Percentiles rank a stretch among this genome's conserved stretches.
Conservation (phyloP, 345 rosid species). For the Carallia brachiata region DNA sequence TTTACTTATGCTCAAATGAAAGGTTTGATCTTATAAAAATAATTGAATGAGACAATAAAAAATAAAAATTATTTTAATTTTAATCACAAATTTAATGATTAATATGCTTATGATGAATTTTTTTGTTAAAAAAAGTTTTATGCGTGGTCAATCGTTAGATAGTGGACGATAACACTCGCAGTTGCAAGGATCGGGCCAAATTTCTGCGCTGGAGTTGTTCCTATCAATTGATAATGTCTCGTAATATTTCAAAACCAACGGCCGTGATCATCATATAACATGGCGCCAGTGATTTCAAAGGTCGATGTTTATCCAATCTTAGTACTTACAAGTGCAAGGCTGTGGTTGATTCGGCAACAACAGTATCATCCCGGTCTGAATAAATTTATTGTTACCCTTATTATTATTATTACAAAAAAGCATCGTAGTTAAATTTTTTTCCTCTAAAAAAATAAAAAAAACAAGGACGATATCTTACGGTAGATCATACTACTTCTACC, state of each 20-base stretch:
- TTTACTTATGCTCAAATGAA: no score
- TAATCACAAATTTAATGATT: no score
- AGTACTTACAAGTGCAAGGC: conserved; percentile 5
- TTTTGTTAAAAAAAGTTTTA: no score
- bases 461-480: no score
- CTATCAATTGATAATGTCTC: conserved; percentile 40
- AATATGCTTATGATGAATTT: no score
- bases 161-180: neutral
- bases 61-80: no score
- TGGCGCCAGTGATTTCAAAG: conserved; percentile 20
- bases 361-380: neutral
- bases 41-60: no score
- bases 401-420: neutral
- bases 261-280: conserved; percentile 30
- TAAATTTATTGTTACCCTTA: neutral
- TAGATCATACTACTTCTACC: no score
- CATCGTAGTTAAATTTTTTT: no score
- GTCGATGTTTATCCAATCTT: conserved; percentile 14
- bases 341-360: conserved; percentile 8
- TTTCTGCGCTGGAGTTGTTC: conserved; percentile 32
- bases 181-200: conserved; percentile 30
- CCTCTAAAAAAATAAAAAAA: no score
- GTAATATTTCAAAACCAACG: conserved; percentile 37
- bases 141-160: neutral
- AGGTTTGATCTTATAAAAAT: no score